A percentile compares a stretch with the other conserved stretches of the same genome.
Evolutionary conservation across 2,329 filamentous ascomycete genomes (phyloP).

Genomic region (Fusarium sp.): DNA sequence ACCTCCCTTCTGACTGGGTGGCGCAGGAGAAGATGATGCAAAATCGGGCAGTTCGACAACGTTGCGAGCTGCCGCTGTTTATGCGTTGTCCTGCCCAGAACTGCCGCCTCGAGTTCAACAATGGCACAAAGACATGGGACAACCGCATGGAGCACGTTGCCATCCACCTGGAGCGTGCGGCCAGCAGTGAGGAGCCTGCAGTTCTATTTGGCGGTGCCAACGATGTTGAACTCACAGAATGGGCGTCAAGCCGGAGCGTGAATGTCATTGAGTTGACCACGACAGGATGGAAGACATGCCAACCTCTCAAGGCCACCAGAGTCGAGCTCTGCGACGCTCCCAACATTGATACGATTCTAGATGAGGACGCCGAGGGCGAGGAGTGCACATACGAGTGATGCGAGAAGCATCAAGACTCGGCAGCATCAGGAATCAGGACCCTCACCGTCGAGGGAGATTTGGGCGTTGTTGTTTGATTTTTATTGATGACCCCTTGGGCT

Average conservation of each 20-base stretch:
- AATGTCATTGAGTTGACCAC: constrained; percentile 48
- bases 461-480: background rate
- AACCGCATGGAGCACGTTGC: constrained; percentile 89
- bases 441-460: background rate
- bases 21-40: constrained; percentile 68
- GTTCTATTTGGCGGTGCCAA: constrained; percentile 54
- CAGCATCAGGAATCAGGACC: background rate
- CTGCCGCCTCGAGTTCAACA: constrained; percentile 70
- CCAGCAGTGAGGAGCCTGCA: constrained; percentile 36
- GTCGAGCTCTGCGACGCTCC: constrained; percentile 20
- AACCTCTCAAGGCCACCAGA: constrained; percentile 42
- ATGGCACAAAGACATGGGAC: constrained; percentile 77
- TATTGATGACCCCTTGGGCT: background rate
- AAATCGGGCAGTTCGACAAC: constrained; percentile 66
- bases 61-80: constrained; percentile 70
- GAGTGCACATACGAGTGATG: constrained; percentile 17
- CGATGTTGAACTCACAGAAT: constrained; percentile 54
- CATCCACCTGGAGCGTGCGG: constrained; percentile 74
- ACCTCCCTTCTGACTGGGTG: constrained; percentile 57
- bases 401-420: background rate
- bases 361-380: constrained; percentile 47
- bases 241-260: constrained; percentile 53
- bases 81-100: constrained; percentile 71
- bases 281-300: constrained; percentile 50
- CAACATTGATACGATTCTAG: constrained; percentile 10